Conservation (phyloP, 257 asterid genomes). For the Phtheirospermum japonicum region DNA sequence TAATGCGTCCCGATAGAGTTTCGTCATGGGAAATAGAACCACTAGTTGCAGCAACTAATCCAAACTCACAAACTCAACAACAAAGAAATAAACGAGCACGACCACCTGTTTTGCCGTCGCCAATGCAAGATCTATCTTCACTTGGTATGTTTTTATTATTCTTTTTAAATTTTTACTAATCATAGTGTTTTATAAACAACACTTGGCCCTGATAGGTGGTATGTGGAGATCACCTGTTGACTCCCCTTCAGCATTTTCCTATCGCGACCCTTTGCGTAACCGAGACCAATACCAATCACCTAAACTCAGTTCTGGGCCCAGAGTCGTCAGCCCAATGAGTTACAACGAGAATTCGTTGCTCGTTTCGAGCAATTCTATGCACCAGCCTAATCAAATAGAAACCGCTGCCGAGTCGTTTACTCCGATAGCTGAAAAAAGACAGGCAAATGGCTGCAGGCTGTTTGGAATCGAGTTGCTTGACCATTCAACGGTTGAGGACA, state of each 20-base stretch:
- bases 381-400: conserved; percentile 36
- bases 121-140: conserved; percentile 63
- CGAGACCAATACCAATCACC: conserved; percentile 60
- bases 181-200: neutral
- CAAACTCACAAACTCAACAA: conserved; percentile 69
- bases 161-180: conserved; percentile 11
- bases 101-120: conserved; percentile 54
- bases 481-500: conserved; percentile 51
- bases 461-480: conserved; percentile 78
- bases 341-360: conserved; percentile 34
- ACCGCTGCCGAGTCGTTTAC: conserved; percentile 33
- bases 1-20: conserved; percentile 81
- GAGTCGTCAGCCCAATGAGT: conserved; percentile 33
- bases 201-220: conserved; percentile 53
- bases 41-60: conserved; percentile 58
- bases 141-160: conserved; percentile 43
- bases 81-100: conserved; percentile 90
- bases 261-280: conserved; percentile 46
- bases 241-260: conserved; percentile 47
- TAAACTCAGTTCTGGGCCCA: conserved; percentile 45
- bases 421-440: conserved; percentile 71
- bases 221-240: conserved; percentile 67
- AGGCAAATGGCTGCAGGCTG: conserved; percentile 63
- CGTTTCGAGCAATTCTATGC: conserved; percentile 22
- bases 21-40: conserved; percentile 98